A percentile compares a stretch with the other conserved stretches of the same genome.
These are phyloP conservation scores for Trifolium subterraneum DNA, from an alignment of 306 rosid genomes.

Conservation along the genomic window DNA sequence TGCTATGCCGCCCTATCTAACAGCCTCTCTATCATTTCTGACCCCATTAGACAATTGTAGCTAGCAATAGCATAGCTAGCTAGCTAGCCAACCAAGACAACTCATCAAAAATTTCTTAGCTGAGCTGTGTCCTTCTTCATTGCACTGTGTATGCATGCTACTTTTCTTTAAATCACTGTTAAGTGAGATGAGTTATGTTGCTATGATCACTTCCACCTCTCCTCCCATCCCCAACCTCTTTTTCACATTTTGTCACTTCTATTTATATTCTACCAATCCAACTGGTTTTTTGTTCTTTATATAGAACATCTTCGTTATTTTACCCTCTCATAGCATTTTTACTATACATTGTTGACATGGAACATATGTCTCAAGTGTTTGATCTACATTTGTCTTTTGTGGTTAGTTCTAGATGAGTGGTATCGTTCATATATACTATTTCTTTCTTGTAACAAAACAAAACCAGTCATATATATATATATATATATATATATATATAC, in stretches of 20 bases:
- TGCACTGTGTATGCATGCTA: constrained; percentile 30
- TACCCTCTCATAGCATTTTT: no score
- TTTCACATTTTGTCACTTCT: constrained; percentile 11
- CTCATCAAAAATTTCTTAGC: constrained; percentile 29
- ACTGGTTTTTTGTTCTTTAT: not conserved
- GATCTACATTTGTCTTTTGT: not conserved
- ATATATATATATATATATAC: no score
- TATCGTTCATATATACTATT: no score
- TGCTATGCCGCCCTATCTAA: constrained; percentile 63
- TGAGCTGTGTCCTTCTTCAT: constrained; percentile 28
- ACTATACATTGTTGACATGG: not conserved
- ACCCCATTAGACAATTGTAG: constrained; percentile 32
- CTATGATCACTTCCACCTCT: constrained; percentile 16
- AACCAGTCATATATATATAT: not conserved
- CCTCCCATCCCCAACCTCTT: not conserved
- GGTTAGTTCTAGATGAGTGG: not conserved
- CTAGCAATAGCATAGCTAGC: constrained; percentile 16
- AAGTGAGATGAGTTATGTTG: constrained; percentile 35
- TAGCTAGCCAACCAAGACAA: constrained; percentile 39
- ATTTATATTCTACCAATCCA: constrained; percentile 21
- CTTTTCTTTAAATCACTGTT: constrained; percentile 45
- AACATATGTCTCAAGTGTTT: not conserved
- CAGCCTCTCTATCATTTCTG: constrained; percentile 48
- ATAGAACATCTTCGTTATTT: no score
- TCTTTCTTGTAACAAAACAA: not conserved